Base-by-base conservation (phyloP, 2,329 filamentous ascomycete species). In the Diplodia intermedia region DNA sequence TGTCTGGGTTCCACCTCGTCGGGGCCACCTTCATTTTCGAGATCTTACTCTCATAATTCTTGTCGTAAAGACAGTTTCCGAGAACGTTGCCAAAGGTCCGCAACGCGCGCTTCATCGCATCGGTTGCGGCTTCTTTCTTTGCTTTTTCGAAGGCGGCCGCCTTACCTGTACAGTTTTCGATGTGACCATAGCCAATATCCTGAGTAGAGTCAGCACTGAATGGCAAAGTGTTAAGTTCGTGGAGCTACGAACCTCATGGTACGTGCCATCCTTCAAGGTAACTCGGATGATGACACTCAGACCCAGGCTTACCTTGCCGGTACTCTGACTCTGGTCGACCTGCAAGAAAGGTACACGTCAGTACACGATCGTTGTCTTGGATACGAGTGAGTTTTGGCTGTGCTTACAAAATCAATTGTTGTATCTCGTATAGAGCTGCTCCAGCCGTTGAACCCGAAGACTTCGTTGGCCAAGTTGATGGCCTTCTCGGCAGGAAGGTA, bases 31-130 rank as follows among this genome's bases (percentile, higher is more conserved):
- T 98, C 75, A 99, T 85, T 81, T 93, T 97, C 63, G 90, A 91
- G n/a, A 98, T 91, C 77, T 93, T 94, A 65, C 89, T 86, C 68
- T 99, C 84, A 77, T 97, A 99, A 70, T 94, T 90, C 79, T 97
- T 97, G 82, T 99, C 95, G 80, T 99, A 98, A 69, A 99, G 89
- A 83, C 95, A 99, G 77, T 98, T 99, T n/a, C 95, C 95, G 66
- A 99, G 84, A 18, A 98, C 91, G 74, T 98, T 98, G 69, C 95
- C 95, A 79, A 99, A 99, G 71, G 89, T 97, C 69, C 94, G 87
- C 74, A 99, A 78, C 1, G 95, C 89, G 72, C 95, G 87, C 81
- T 99, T 99, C 76, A 99, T 78, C 1, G 89, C 95, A 80, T 99
- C 95, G 11, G 96, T 98, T 2, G 93, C 96, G 8, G 93, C 96